Evolutionary conservation across 208 protist species (phyloP).

Genomic region (Plasmodiophora brassicae): DNA sequence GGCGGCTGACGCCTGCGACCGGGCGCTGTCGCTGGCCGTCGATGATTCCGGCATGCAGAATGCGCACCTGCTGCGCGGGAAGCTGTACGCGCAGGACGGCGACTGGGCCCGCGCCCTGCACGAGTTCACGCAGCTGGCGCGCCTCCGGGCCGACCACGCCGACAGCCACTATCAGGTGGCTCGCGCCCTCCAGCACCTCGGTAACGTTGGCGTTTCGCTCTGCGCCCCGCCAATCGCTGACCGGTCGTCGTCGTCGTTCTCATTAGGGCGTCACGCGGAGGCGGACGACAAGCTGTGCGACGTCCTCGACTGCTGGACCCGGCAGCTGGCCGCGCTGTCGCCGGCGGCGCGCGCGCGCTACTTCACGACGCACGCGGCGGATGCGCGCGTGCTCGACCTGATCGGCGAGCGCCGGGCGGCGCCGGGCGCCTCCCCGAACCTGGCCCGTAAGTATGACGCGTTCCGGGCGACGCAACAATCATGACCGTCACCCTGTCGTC

Average conservation of each 20-base stretch:
- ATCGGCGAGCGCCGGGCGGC: background rate
- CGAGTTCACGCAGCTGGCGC: background rate
- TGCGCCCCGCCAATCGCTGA: background rate
- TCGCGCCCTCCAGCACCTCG: background rate
- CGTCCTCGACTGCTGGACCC: background rate
- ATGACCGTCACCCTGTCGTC: too few species aligned
- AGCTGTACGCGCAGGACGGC: background rate
- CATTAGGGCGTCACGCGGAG: background rate
- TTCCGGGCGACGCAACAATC: too few species aligned
- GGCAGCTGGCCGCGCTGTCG: background rate
- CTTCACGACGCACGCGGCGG: background rate
- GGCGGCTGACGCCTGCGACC: background rate
- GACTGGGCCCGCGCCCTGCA: background rate
- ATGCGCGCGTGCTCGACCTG: background rate
- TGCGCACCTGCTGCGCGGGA: background rate
- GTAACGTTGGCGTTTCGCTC: background rate
- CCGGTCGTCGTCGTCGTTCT: background rate
- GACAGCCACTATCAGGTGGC: constrained; percentile 17
- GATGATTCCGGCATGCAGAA: background rate
- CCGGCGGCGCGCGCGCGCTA: background rate
- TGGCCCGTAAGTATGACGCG: background rate
- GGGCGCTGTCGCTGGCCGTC: background rate
- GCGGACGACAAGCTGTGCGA: background rate
- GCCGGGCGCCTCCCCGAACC: background rate
- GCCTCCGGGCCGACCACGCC: background rate